Evolutionary conservation across 352 stramenopile species (phyloP).

Genomic region (Bremia lactucae): DNA sequence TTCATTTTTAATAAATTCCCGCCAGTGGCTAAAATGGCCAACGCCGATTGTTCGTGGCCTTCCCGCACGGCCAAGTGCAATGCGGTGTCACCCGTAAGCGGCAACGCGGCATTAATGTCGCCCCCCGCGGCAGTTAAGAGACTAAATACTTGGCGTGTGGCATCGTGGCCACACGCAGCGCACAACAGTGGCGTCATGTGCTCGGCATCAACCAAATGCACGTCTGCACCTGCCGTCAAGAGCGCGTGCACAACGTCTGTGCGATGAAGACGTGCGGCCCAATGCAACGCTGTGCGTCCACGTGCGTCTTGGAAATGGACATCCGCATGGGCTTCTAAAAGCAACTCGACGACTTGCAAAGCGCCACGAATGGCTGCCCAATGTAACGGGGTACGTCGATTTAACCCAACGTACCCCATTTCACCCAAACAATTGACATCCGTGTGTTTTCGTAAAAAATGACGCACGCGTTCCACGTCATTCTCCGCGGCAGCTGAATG

Average conservation of each 20-base stretch:
- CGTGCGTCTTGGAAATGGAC: slow-evolving; percentile 58
- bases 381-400: slow-evolving; percentile 60
- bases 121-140: slow-evolving; percentile 38
- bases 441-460: slow-evolving; percentile 34
- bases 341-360: slow-evolving; percentile 25
- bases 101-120: slow-evolving; percentile 55
- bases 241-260: slow-evolving; percentile 35
- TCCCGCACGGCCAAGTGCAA: slow-evolving; percentile 69
- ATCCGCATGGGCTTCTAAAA: slow-evolving; percentile 48
- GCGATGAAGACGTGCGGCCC: slow-evolving; percentile 53
- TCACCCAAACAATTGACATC: slow-evolving; percentile 63
- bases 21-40: slow-evolving; percentile 46
- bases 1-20: slow-evolving; percentile 59
- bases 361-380: slow-evolving; percentile 56
- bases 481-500: slow-evolving; percentile 51
- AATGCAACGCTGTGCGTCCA: slow-evolving; percentile 56
- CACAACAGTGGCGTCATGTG: slow-evolving; percentile 60
- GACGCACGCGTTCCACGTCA: slow-evolving; percentile 22
- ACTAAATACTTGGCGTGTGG: slow-evolving; percentile 39
- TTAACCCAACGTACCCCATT: slow-evolving; percentile 51
- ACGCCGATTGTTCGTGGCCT: slow-evolving; percentile 46
- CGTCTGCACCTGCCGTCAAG: slow-evolving; percentile 37
- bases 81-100: slow-evolving; percentile 53
- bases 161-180: slow-evolving; percentile 42
- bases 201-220: slow-evolving; percentile 40